These are phyloP conservation scores for Globisporangium parvum DNA, from an alignment of 352 stramenopile genomes.

Conservation along the genomic window DNA sequence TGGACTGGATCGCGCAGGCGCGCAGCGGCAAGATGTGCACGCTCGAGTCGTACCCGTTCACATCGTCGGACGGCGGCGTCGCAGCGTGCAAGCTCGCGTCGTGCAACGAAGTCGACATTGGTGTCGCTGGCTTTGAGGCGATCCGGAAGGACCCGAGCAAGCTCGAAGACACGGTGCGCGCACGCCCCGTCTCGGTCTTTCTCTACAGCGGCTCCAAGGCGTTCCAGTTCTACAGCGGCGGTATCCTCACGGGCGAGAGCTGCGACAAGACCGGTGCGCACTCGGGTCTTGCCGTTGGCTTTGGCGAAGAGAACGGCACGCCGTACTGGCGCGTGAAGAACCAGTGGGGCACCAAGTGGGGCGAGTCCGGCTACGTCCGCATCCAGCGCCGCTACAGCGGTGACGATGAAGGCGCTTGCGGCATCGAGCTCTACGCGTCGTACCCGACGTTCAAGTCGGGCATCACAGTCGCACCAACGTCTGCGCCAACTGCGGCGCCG, in stretches of 20 bases:
- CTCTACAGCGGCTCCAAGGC: conserved; percentile 51
- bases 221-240: conserved; percentile 61
- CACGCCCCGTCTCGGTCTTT: conserved; percentile 49
- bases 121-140: conserved; percentile 42
- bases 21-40: conserved; percentile 47
- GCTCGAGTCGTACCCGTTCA: conserved; percentile 46
- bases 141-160: conserved; percentile 28
- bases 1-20: conserved; percentile 46
- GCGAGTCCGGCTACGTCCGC: conserved; percentile 61
- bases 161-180: conserved; percentile 40
- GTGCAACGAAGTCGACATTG: conserved; percentile 39
- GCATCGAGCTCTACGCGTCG: conserved; percentile 46
- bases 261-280: conserved; percentile 51
- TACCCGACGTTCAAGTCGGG: conserved; percentile 42
- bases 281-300: conserved; percentile 58
- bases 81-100: conserved; percentile 24
- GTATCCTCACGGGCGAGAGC: conserved; percentile 50
- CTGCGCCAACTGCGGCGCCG: conserved; percentile 8
- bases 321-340: conserved; percentile 68
- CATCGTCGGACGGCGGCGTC: conserved; percentile 26
- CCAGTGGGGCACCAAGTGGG: conserved; percentile 64
- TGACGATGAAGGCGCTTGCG: conserved; percentile 45
- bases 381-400: conserved; percentile 44
- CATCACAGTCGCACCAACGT: conserved; percentile 10
- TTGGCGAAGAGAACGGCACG: conserved; percentile 38